Percentiles rank a stretch among this genome's conserved stretches.
Evolutionary conservation across 1,139 yeast species (phyloP).

Genomic region (Arxiozyma slooffiae): DNA sequence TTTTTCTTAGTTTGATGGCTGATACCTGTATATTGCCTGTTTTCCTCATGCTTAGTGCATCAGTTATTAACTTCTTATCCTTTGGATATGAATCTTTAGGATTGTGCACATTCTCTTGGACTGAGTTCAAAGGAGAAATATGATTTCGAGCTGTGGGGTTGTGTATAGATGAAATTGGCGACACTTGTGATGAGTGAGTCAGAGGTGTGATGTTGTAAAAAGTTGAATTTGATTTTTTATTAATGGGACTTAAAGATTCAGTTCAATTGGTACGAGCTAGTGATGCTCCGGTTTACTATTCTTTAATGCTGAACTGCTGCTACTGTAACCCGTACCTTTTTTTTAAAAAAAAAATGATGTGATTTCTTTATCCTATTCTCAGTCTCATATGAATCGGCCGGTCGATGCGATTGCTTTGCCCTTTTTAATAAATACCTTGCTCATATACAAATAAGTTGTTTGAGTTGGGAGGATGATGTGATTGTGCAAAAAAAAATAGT

Average conservation of each 20-base stretch:
- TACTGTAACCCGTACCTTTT: neutral
- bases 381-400: no score
- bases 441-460: neutral
- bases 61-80: constrained; percentile 12
- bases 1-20: constrained; percentile 49
- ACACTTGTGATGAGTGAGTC: neutral
- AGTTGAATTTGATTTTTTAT: constrained; percentile 11
- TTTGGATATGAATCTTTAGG: neutral
- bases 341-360: no score
- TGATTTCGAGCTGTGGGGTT: neutral
- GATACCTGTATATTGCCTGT: constrained; percentile 59
- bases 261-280: neutral
- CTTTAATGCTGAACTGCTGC: neutral
- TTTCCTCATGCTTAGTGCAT: constrained; percentile 47
- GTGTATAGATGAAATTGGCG: neutral
- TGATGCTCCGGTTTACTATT: neutral
- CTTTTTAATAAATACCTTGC: no score
- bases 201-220: neutral
- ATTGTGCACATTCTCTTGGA: neutral
- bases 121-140: neutral
- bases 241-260: constrained; percentile 2
- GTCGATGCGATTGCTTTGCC: no score
- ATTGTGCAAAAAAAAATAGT: constrained; percentile 11
- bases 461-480: constrained; percentile 6
- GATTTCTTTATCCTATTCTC: no score